Conservation (phyloP, 495 filamentous ascomycete genomes). For the Penicillium malachiteum region DNA sequence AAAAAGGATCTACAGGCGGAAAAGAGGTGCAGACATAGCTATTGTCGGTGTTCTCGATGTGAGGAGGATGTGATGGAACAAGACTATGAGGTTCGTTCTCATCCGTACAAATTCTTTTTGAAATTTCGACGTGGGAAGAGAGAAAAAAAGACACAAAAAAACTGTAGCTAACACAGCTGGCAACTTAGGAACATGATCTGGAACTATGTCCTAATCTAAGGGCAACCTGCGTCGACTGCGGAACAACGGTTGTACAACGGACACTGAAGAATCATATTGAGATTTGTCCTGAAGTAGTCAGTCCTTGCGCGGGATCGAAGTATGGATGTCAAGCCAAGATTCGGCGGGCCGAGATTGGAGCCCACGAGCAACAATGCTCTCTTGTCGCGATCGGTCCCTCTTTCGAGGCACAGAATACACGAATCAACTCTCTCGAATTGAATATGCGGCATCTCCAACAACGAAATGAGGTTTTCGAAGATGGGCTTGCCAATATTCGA, state of each 20-base stretch:
- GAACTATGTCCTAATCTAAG: conserved; percentile 50
- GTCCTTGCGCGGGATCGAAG: conserved; percentile 53
- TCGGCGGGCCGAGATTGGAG: conserved; percentile 47
- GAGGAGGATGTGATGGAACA: conserved; percentile 53
- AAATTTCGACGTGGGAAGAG: not conserved
- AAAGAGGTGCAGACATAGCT: conserved; percentile 55
- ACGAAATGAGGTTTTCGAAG: conserved; percentile 59
- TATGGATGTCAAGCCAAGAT: conserved; percentile 56
- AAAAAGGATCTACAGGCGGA: conserved; percentile 44
- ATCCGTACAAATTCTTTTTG: not conserved
- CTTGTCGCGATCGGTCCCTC: conserved; percentile 60
- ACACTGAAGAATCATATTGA: conserved; percentile 51
- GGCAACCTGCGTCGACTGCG: conserved; percentile 55
- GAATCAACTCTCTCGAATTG: conserved; percentile 55
- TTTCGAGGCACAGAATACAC: conserved; percentile 55
- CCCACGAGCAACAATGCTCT: conserved; percentile 55
- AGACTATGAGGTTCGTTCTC: conserved; percentile 54
- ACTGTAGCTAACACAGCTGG: not conserved
- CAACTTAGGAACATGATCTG: conserved; percentile 46
- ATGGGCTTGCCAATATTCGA: conserved; percentile 50
- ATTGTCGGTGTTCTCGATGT: conserved; percentile 55
- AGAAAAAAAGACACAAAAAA: not conserved
- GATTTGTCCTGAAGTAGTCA: conserved; percentile 53
- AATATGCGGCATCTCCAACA: conserved; percentile 55
- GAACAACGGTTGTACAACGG: conserved; percentile 43